Evolutionary conservation across 805 yeast genomes (phyloP).

Genomic region (Yarrowia porcina): DNA sequence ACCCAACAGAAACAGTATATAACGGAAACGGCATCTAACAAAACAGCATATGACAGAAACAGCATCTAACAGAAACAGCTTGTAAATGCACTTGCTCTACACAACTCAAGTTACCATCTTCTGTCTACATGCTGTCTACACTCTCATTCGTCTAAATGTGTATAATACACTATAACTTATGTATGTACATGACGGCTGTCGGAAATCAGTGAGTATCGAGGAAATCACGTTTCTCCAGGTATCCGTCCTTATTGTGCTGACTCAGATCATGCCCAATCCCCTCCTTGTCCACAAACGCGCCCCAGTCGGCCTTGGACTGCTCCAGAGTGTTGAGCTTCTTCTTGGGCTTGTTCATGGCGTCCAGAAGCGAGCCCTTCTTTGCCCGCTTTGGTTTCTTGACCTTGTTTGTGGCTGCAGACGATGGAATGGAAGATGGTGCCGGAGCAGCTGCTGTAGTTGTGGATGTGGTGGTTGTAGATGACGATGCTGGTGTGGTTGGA

Average conservation of each 20-base stretch:
- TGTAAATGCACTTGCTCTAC: too few species aligned
- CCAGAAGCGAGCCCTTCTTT: slow-evolving; percentile 10
- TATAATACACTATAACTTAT: slow-evolving; percentile 2
- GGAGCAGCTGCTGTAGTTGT: background rate
- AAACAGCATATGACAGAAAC: too few species aligned
- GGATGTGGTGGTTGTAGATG: background rate
- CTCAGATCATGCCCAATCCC: slow-evolving; percentile 80
- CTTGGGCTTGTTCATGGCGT: slow-evolving; percentile 43
- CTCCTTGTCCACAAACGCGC: slow-evolving; percentile 81
- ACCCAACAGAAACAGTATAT: too few species aligned
- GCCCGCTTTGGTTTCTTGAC: slow-evolving; percentile 8
- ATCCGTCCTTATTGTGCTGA: slow-evolving; percentile 83
- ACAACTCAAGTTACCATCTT: too few species aligned
- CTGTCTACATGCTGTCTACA: too few species aligned
- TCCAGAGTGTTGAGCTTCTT: slow-evolving; percentile 85
- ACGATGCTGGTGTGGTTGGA: background rate
- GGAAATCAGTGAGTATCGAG: slow-evolving; percentile 39
- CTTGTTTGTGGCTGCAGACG: slow-evolving; percentile 11
- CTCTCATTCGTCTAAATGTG: too few species aligned
- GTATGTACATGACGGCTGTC: background rate
- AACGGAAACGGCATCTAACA: too few species aligned
- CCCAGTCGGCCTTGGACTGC: slow-evolving; percentile 93
- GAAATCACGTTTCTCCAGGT: slow-evolving; percentile 87
- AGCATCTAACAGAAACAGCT: too few species aligned
- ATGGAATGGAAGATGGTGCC: background rate